These are phyloP conservation scores for Macrophomina phaseolina DNA, from an alignment of 2,329 filamentous ascomycete species.

Conservation along the genomic window DNA sequence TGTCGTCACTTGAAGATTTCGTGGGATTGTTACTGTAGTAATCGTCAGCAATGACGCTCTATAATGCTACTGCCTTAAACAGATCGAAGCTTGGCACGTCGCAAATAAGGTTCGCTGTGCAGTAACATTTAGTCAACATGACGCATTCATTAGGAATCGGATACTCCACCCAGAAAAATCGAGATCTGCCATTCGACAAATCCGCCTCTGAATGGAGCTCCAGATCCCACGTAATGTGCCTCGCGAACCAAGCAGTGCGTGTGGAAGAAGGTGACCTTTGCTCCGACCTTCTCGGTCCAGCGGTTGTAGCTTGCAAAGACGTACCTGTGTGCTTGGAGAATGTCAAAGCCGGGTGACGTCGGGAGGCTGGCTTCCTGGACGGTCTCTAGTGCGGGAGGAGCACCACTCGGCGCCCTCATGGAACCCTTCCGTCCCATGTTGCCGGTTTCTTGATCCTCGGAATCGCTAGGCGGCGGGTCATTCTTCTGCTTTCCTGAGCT, in stretches of 20 bases:
- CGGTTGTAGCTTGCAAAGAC: background rate
- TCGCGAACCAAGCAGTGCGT: background rate
- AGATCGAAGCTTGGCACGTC: slow-evolving; percentile 29
- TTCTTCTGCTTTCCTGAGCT: slow-evolving; percentile 43
- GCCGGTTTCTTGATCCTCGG: slow-evolving; percentile 43
- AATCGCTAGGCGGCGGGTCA: slow-evolving; percentile 36
- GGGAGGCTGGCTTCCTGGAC: slow-evolving; percentile 85
- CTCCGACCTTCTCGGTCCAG: background rate
- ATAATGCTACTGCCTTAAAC: background rate
- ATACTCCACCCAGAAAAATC: too few relatives aligned
- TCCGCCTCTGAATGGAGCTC: background rate
- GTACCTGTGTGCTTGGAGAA: slow-evolving; percentile 35
- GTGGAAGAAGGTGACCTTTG: background rate
- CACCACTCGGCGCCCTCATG: slow-evolving; percentile 62
- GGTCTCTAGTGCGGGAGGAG: slow-evolving; percentile 75
- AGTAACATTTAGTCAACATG: slow-evolving; percentile 41
- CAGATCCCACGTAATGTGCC: background rate
- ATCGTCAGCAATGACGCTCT: slow-evolving; percentile 5
- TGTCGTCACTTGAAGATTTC: slow-evolving; percentile 38
- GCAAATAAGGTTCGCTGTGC: background rate
- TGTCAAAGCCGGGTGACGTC: slow-evolving; percentile 65
- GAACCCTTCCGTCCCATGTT: slow-evolving; percentile 44
- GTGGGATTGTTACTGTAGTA: slow-evolving; percentile 18
- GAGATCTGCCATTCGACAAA: too few relatives aligned
- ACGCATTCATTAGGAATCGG: slow-evolving; percentile 32